A percentile compares a stretch with the other conserved stretches of the same genome.
These are phyloP conservation scores for Nymphaea colorata DNA, from an alignment of 164 flowering plant species.

Conservation along the genomic window DNA sequence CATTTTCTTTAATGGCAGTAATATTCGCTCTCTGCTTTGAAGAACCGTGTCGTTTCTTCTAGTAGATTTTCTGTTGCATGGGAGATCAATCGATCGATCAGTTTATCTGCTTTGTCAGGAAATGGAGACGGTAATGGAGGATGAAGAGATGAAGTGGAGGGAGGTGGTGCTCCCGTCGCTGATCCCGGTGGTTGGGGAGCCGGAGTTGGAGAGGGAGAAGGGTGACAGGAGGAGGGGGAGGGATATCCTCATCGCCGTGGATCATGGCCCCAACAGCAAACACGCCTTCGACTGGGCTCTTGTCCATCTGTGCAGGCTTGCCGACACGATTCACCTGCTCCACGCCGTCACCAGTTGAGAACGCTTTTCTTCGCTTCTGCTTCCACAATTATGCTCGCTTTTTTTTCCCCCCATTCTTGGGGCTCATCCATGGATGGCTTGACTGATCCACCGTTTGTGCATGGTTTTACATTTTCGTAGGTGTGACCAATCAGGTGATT, in stretches of 20 bases:
- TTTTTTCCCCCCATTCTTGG: not conserved
- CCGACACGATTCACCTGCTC: slow-evolving; percentile 76
- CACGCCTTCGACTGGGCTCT: slow-evolving; percentile 92
- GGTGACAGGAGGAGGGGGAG: slow-evolving; percentile 78
- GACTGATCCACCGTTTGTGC: not conserved
- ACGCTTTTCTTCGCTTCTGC: not conserved
- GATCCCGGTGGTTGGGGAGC: slow-evolving; percentile 38
- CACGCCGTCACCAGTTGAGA: slow-evolving; percentile 63
- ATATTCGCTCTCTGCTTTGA: too few relatives aligned
- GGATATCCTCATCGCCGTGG: slow-evolving; percentile 61
- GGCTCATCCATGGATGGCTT: not conserved
- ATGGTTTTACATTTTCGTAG: slow-evolving; percentile 16
- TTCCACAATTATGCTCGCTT: not conserved
- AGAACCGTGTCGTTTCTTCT: too few relatives aligned
- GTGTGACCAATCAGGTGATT: slow-evolving; percentile 42
- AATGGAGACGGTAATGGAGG: slow-evolving; percentile 53
- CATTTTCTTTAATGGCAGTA: too few relatives aligned
- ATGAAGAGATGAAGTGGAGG: slow-evolving; percentile 52
- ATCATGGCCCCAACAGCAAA: slow-evolving; percentile 92
- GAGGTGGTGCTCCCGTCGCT: slow-evolving; percentile 57
- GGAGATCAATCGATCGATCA: too few relatives aligned
- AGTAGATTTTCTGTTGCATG: too few relatives aligned
- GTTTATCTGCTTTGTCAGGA: too few relatives aligned
- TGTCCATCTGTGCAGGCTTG: slow-evolving; percentile 64
- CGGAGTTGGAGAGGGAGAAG: slow-evolving; percentile 69